Base-by-base conservation (phyloP, 495 filamentous ascomycete species). In the Cairneyella variabilis region DNA sequence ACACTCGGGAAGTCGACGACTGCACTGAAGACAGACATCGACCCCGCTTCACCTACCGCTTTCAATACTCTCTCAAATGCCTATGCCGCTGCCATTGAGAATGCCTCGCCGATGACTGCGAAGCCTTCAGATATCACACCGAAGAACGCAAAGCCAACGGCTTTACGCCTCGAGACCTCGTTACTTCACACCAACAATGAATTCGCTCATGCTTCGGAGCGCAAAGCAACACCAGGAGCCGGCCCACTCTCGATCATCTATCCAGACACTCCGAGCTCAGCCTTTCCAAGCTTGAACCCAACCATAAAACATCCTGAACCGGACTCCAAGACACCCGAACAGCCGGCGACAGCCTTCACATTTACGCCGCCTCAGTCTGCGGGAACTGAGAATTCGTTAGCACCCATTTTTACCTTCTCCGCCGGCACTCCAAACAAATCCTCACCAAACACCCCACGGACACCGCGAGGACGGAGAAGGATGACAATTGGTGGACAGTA, bases 21-120 rank as follows among this genome's bases (percentile, higher is more conserved):
- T 2, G 77, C 76, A 21, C 66, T 83, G 44, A 71, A 80, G 25
- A 68, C 79, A 38, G 76, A 83, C 28, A 66, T 83, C 2, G 76
- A 85, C 36, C 73, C 85, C 16, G 79, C 79, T 26, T 91, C 88
- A 7, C 88, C 89, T 5, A 93, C 89, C 3, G 71, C 83, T 20
- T 86, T 88, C 66, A 95, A 92, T 65, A 95, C 89, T 30, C 84
- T 90, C 58, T 83, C 81, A 27, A 93, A 95, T 66, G 81, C 83
- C 51, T 90, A 90, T 64, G 83, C 86, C 25, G 77, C 78, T 27
- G 71, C 78, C n/a, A 83, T 82, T 14, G 80, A 85, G 43, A 75
- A 80, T 43, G 83, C 86, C 28, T 80, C 83, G 6, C 79, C 80
- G 12, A 62, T 57, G 43, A 73, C 75, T 2, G 59, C 37, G 64